Conservation (phyloP, 352 stramenopile genomes). For the Globisporangium solare region DNA sequence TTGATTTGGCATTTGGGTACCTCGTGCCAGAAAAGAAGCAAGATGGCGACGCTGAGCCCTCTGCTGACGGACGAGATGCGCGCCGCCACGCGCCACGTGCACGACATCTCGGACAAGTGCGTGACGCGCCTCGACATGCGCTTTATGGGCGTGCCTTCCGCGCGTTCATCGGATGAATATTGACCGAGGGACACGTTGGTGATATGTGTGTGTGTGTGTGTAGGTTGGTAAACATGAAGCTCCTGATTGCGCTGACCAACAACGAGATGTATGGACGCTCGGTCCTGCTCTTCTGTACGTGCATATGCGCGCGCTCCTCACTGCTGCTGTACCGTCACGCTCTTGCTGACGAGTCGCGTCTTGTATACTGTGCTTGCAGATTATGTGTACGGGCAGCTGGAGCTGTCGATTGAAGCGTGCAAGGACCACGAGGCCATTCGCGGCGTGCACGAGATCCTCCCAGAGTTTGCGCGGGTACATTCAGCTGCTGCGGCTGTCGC, state of each 20-base stretch:
- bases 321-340: too few relatives aligned
- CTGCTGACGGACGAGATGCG: conserved; percentile 46
- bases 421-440: conserved; percentile 43
- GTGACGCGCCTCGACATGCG: background rate
- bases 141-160: background rate
- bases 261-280: conserved; percentile 59
- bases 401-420: conserved; percentile 36
- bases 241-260: conserved; percentile 60
- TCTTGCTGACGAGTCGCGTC: background rate
- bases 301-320: background rate
- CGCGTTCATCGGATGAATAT: background rate
- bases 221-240: conserved; percentile 66
- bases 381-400: conserved; percentile 62
- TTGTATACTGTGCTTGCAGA: conserved; percentile 22
- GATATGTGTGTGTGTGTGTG: background rate
- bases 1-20: background rate
- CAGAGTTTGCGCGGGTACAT: conserved; percentile 36
- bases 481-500: background rate
- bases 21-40: background rate
- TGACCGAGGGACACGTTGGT: background rate
- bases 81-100: conserved; percentile 37
- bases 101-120: conserved; percentile 56
- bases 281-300: conserved; percentile 69
- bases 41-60: conserved; percentile 6
- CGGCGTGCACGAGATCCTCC: conserved; percentile 34